Base-by-base conservation (phyloP, 139 green algal genomes). In the Chlorella sp. region DNA sequence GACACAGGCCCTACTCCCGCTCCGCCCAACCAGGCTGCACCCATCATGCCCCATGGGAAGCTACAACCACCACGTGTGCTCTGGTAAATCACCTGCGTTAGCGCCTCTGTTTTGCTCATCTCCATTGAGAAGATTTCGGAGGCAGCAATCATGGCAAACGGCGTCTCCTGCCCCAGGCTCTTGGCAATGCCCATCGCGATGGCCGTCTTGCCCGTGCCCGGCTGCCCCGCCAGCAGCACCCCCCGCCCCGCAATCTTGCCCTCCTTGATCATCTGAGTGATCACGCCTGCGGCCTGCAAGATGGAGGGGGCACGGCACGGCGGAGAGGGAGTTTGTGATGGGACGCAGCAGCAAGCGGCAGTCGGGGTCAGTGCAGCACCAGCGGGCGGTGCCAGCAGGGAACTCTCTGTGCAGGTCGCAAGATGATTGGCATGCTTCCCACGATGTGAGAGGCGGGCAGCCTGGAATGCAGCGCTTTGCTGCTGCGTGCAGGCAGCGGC, bases 111-210 rank as follows among this genome's bases (percentile, higher is more conserved):
- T 86, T 99, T 99, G 15, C 95, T 98, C 97, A 99, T 99, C 89
- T 99, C 98, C 73, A 99, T 93, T 0, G 96, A 99, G 89, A 99
- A 99, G 68, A 99, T 99, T 88, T 99, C 98, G 7, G 95, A 98
- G 14, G 94, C 97, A 0, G 98, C 97, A 94, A 99, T 99, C 95
- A 98, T 99, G 64, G 98, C 97, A 92, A 99, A 99, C 0, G 98
- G 98, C 22, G 98, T 99, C 91, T 99, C 97, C 86, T 99, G 97
- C 1, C 98, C 98, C 30, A 99, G 92, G 0, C 96, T 95, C 89
- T 99, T 99, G 9, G 97, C 96, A 96, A 99, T 98, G 48, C 97
- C 95, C 97, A 99, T 99, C 34, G 98, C 98, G 77, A 99, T 99
- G 61, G 98, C 98, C 3, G 98, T 99, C 92, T 99, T 99, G 61